Percentiles rank a stretch among this genome's conserved stretches.
Evolutionary conservation across 768 basidiomycete species (phyloP).

Genomic region (Russula sp.): DNA sequence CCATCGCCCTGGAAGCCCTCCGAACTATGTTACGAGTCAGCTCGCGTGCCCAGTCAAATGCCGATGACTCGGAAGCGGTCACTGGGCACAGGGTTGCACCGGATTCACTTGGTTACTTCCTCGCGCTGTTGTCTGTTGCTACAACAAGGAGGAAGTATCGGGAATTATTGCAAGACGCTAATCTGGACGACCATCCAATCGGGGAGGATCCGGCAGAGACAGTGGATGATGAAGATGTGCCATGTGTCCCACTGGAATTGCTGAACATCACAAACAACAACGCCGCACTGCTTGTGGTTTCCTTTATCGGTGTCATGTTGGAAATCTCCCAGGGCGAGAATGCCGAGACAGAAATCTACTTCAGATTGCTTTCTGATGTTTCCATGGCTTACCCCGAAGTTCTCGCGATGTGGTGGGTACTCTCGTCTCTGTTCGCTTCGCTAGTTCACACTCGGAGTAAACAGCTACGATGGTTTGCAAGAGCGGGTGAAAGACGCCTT

Average conservation of each 20-base stretch:
- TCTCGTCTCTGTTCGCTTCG: not conserved
- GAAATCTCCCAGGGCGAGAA: conserved; percentile 73
- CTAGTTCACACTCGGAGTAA: not conserved
- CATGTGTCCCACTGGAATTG: conserved; percentile 48
- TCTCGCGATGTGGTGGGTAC: conserved; percentile 60
- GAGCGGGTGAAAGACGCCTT: conserved; percentile 71
- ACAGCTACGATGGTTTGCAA: conserved; percentile 69
- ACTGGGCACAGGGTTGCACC: conserved; percentile 42
- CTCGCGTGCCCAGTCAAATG: conserved; percentile 36
- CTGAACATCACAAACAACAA: conserved; percentile 57
- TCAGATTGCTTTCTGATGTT: conserved; percentile 67
- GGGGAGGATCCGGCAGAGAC: conserved; percentile 41
- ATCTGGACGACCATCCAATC: conserved; percentile 44
- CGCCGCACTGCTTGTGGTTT: conserved; percentile 65
- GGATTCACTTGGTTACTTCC: conserved; percentile 70
- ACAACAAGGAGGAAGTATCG: conserved; percentile 51
- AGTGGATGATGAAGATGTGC: conserved; percentile 37
- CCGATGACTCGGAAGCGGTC: conserved; percentile 32
- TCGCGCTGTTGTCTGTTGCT: conserved; percentile 69
- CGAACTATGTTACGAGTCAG: conserved; percentile 60
- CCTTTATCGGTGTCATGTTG: conserved; percentile 72
- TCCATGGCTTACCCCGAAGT: conserved; percentile 63
- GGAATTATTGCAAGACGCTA: conserved; percentile 56
- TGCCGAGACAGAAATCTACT: conserved; percentile 75
- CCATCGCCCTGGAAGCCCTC: conserved; percentile 55